Evolutionary conservation across 805 yeast species (phyloP).

Genomic region (Saccharomycopsis fibuligera): DNA sequence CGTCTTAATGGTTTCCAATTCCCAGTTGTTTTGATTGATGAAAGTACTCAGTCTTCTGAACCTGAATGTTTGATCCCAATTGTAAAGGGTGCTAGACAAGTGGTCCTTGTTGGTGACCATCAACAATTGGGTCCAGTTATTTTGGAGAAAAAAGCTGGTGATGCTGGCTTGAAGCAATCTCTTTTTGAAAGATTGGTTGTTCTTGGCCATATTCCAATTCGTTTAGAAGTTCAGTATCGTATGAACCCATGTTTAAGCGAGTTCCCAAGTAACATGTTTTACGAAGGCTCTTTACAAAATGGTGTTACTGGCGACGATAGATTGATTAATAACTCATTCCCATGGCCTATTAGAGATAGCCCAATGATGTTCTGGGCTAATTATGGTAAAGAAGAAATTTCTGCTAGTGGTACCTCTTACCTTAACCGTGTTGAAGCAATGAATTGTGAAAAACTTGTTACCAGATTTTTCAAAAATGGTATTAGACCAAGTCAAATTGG

Average conservation of each 20-base stretch:
- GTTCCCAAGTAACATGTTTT: slow-evolving; percentile 85
- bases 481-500: slow-evolving; percentile 79
- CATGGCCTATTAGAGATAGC: slow-evolving; percentile 80
- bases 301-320: slow-evolving; percentile 82
- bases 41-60: slow-evolving; percentile 89
- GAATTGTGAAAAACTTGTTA: slow-evolving; percentile 75
- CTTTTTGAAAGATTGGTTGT: slow-evolving; percentile 79
- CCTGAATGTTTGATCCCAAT: slow-evolving; percentile 89
- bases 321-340: slow-evolving; percentile 51
- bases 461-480: slow-evolving; percentile 69
- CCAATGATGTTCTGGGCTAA: slow-evolving; percentile 98
- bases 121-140: slow-evolving; percentile 94
- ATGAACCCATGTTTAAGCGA: slow-evolving; percentile 89
- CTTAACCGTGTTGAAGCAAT: slow-evolving; percentile 85
- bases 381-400: slow-evolving; percentile 82
- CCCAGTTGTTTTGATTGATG: slow-evolving; percentile 81
- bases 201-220: slow-evolving; percentile 76
- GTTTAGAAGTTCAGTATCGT: slow-evolving; percentile 89
- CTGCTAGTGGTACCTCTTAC: slow-evolving; percentile 73
- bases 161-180: slow-evolving; percentile 83
- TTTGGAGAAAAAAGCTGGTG: slow-evolving; percentile 69
- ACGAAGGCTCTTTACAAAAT: slow-evolving; percentile 86
- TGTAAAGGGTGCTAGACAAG: slow-evolving; percentile 84
- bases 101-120: slow-evolving; percentile 89
- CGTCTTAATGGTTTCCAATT: slow-evolving; percentile 53